Evolutionary conservation across 2,329 filamentous ascomycete species (phyloP).

Genomic region (Didymella keratinophila): DNA sequence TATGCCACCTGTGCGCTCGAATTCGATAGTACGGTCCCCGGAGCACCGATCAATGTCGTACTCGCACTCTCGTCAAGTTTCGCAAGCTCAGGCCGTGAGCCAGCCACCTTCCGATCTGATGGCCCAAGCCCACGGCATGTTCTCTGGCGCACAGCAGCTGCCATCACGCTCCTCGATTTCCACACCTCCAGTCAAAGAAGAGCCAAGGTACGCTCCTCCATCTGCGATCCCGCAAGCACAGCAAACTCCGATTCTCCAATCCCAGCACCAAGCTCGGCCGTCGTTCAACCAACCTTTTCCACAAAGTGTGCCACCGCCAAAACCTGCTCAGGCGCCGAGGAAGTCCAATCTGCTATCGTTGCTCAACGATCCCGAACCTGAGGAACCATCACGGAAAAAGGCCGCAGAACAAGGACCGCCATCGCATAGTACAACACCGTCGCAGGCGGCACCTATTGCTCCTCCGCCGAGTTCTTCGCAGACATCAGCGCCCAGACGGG

Average conservation of each 20-base stretch:
- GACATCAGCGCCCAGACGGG: slow-evolving; percentile 34
- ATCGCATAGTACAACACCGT: slow-evolving; percentile 47
- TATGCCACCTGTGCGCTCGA: slow-evolving; percentile 39
- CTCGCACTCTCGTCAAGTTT: slow-evolving; percentile 40
- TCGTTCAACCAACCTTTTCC: slow-evolving; percentile 32
- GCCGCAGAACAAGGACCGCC: slow-evolving; percentile 42
- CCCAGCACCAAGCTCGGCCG: slow-evolving; percentile 33
- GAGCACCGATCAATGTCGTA: slow-evolving; percentile 41
- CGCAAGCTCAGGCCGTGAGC: slow-evolving; percentile 35
- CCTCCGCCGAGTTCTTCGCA: slow-evolving; percentile 41
- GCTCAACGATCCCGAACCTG: slow-evolving; percentile 50
- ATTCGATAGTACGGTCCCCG: slow-evolving; percentile 38
- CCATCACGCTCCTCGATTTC: slow-evolving; percentile 34
- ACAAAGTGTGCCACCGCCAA: slow-evolving; percentile 31
- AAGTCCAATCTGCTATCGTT: slow-evolving; percentile 51
- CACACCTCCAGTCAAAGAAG: slow-evolving; percentile 48
- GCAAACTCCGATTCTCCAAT: slow-evolving; percentile 30
- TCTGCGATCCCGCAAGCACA: slow-evolving; percentile 30
- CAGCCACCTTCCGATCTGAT: slow-evolving; percentile 35
- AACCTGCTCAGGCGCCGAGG: slow-evolving; percentile 44
- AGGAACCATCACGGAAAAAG: slow-evolving; percentile 47
- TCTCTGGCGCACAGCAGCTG: slow-evolving; percentile 32
- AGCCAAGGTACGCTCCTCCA: slow-evolving; percentile 39
- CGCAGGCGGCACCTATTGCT: slow-evolving; percentile 44
- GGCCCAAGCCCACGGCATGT: slow-evolving; percentile 28